Base-by-base conservation (phyloP, 345 rosid genomes). In the Gossypium sturtianum region DNA sequence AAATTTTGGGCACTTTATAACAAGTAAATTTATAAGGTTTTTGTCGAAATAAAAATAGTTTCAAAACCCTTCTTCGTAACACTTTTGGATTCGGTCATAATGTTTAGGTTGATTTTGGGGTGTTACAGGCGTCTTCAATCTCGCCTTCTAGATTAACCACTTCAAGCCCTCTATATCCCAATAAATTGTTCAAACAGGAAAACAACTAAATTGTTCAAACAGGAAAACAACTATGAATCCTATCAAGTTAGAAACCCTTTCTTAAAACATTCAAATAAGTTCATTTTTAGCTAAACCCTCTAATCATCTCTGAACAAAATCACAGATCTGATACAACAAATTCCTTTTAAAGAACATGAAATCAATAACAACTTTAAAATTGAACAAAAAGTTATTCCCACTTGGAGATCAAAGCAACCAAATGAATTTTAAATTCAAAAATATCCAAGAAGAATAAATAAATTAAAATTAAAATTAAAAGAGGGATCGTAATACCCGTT, bases 101-200 rank as follows among this genome's bases (percentile, higher is more conserved):
- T 4, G 0, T 27, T 0, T 27, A 27, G 4, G 29, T 0, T 0
- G 0, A 0, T 0, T 27, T 27, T 27, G 0, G 0, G 29, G 29
- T 27, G 29, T 27, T 27, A 3, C 29, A 27, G 0, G 29, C 96
- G 69, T 95, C 97, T 34, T 93, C 98, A 23, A 88, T 91, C 77
- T 94, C 87, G 78, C 99, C 99, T 79, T 95, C 98, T 1, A 97
- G 99, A 78, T 95, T 93, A 53, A 93, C 80, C 72, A 95, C 98
- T 85, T 95, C 98, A 56, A 95, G 74, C 7, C 99, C 99, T 80
- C 93, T 97, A 78, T 95, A 91, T 34, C 90, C 89, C 71, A 91
- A 54, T 80, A 93, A 72, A 56, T 97, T 95, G 80, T 61, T 19
- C 27, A 73, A 38, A 76, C 19, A 67, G n/a, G 52, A 34, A 16